Evolutionary conservation across 192 early-diverging fungal genomes (phyloP).

Genomic region (Spizellomyces punctatus): DNA sequence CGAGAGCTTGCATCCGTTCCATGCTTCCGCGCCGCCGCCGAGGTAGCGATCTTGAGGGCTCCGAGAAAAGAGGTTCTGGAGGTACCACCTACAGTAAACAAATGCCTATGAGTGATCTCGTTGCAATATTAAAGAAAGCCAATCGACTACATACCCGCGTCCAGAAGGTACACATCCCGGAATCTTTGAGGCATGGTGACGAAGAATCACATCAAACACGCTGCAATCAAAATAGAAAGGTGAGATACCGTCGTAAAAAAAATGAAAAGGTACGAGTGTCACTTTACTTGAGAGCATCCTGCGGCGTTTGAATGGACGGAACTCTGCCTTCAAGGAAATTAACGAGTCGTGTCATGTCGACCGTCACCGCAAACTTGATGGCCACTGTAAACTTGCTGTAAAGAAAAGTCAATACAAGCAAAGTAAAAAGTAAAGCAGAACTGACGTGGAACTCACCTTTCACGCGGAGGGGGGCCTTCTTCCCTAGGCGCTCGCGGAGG

Average conservation of each 20-base stretch:
- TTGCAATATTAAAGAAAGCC: slow-evolving; percentile 3
- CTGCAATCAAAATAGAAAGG: too few relatives aligned
- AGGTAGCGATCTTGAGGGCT: slow-evolving; percentile 14
- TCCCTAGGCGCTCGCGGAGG: too few relatives aligned
- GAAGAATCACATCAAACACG: slow-evolving; percentile 21
- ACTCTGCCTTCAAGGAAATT: slow-evolving; percentile 25
- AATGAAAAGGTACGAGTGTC: slow-evolving; percentile 12
- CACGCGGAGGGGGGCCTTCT: too few relatives aligned
- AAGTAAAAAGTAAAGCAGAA: slow-evolving; percentile 2
- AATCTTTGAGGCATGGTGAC: slow-evolving; percentile 18
- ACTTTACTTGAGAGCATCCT: slow-evolving; percentile 35
- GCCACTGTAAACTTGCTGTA: slow-evolving; percentile 25
- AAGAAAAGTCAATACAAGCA: not conserved
- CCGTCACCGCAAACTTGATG: slow-evolving; percentile 23
- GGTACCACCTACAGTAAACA: slow-evolving; percentile 26
- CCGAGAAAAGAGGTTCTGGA: slow-evolving; percentile 10
- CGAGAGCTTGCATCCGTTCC: slow-evolving; percentile 36
- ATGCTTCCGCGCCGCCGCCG: slow-evolving; percentile 33
- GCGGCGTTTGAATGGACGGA: not conserved
- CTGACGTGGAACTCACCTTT: too few relatives aligned
- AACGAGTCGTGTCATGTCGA: slow-evolving; percentile 21
- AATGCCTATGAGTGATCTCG: not conserved
- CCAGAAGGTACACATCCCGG: slow-evolving; percentile 19
- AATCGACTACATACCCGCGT: too few relatives aligned
- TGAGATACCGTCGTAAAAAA: not conserved